These are phyloP conservation scores for Ceratobasidium sp. DNA, from an alignment of 1,284 basidiomycete species.

Conservation along the genomic window DNA sequence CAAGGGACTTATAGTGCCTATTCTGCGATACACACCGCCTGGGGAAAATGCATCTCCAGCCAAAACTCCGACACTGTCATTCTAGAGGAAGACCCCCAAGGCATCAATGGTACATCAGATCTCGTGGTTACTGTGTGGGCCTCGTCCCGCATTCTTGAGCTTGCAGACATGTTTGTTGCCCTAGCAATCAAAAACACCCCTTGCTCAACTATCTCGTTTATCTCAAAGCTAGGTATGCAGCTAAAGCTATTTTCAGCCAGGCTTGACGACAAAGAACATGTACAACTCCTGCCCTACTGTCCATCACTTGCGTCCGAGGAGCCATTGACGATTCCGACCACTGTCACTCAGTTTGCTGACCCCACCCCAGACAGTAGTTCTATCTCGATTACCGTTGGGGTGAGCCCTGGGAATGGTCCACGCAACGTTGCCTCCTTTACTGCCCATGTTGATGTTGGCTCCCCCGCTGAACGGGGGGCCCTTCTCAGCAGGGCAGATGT, in stretches of 20 bases:
- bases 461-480: not conserved
- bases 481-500: not conserved
- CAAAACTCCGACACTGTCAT: not conserved
- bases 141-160: not conserved
- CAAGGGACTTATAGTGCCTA: not conserved
- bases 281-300: not conserved
- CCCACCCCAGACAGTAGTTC: not conserved
- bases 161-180: not conserved
- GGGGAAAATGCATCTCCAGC: not conserved
- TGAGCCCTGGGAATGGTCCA: not conserved
- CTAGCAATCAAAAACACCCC: not conserved
- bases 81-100: constrained; percentile 10
- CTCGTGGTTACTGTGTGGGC: constrained; percentile 28
- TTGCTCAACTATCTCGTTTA: not conserved
- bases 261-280: not conserved
- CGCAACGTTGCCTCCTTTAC: constrained; percentile 1
- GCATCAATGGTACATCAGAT: constrained; percentile 5
- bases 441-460: not conserved
- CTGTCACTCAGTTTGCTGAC: not conserved
- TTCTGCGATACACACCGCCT: constrained; percentile 2
- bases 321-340: too few species aligned
- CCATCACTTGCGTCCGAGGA: not conserved
- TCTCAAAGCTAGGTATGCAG: not conserved
- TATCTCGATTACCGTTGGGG: not conserved
- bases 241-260: not conserved